Evolutionary conservation across 257 asterid species (phyloP), one percentile per base, ranked within the genome.

Genomic region (Craterostigma plantagineum): DNA sequence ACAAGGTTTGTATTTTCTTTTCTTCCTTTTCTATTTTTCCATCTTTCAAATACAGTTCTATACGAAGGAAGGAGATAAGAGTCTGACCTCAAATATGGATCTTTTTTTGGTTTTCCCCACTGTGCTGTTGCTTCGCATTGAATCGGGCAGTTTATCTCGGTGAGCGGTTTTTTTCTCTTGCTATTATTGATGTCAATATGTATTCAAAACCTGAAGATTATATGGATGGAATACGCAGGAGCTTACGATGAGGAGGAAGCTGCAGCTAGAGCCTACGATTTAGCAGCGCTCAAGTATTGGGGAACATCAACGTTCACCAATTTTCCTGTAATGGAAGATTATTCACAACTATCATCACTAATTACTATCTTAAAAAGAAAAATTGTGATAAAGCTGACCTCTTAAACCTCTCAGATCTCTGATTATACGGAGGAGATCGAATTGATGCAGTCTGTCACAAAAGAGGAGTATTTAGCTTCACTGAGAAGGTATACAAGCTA

Each of bases 281-380:
- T 71, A 47, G 75, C 75, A 6, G 79, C 79, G 54, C 69, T 71
- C 2, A 71, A 70, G 47, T 70, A 70, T 33, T 70, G 79, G 79
- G 79, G 79, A 42, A 49, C 63, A 53, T 56, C 75, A 10, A 71
- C 79, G 51, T 54, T 51, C 56, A 66, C 72, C 54, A 71, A 71
- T 50, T 71, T 66, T 45, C 75, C 67, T 10, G 79, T 71, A 71
- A 23, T 23, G 6, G 2, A 23, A 23, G 68, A 35, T 12, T 50
- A 12, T 42, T 52, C 17, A 18, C 53, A 16, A 7, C 41, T 49
- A 23, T 23, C 30, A 23, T 6, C 30, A 23, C 4, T 23, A n/a
- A 23, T 23, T 23, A 23, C 30, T 23, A 23, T 23, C 30, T 2
- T 23, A 23, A 37, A n/a, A n/a, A n/a, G n/a, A n/a, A n/a, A n/a